Base-by-base conservation (phyloP, 768 basidiomycete genomes). In the Kwoniella sp. region DNA sequence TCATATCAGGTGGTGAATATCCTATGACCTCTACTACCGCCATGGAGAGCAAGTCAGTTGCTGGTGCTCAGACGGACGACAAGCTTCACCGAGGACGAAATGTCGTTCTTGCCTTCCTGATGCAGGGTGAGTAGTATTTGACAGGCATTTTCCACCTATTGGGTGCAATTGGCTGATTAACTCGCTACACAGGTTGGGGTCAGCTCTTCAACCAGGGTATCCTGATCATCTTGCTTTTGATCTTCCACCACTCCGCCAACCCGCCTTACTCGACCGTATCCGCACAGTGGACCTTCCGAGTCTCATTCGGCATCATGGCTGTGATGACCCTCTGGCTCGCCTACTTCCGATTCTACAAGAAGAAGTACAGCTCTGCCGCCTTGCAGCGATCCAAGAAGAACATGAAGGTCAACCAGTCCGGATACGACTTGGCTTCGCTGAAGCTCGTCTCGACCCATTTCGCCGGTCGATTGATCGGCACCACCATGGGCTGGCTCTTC, bases 311-410 rank as follows among this genome's bases (percentile, higher is more conserved):
- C 20, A 71, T 83, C 70, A 80, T 82, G 70, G 80, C 75, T n/a
- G 64, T 79, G 34, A 79, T 82, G 72, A 82, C 81, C 38, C 69
- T 82, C 38, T 83, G 82, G 82, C 79, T 83, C 26, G 80, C 81
- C 48, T 83, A 83, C 78, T 82, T 79, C 77, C 80, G 82, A 71
- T 79, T 77, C 71, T 83, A 79, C 75, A 76, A 78, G 62, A 76
- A 77, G 55, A 68, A 79, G 64, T 78, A 80, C 67, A 75, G 77
- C 13, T 76, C 74, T 31, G 73, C 79, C 17, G 78, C 75, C 4
- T 63, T 82, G 22, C 53, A 57, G 4, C 59, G 70, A 55, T 77
- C 79, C 47, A 83, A 82, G 74, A 76, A 77, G 67, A 68, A 75
- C 60, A 65, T 68, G 1, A 63, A 65, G 17, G 75, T 75, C 58